phyloP scores from a whole-genome alignment of 2,329 filamentous ascomycete genomes.

The Juglanconis oblonga region DNA sequence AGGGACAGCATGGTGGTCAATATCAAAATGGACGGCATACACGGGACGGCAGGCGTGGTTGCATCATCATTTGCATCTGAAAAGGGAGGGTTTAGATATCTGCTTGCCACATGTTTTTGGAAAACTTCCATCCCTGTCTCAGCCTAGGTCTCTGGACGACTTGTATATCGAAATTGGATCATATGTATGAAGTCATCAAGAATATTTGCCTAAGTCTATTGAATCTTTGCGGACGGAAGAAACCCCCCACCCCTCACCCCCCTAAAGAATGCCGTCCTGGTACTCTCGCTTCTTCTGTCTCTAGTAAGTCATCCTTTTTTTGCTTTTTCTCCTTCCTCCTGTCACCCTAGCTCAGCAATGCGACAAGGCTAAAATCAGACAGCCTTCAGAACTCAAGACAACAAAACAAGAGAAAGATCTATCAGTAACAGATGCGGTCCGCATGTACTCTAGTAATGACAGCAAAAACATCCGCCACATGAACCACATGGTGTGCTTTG shows the following conservation, averaged over 20 bases:
- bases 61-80: not conserved
- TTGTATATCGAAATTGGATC: too few species aligned
- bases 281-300: too few species aligned
- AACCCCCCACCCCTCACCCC: too few species aligned
- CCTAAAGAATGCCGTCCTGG: too few species aligned
- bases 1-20: not conserved
- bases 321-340: too few species aligned
- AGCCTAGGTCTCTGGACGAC: too few species aligned
- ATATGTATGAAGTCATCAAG: too few species aligned
- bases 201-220: too few species aligned
- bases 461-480: slow-evolving; percentile 1
- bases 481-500: not conserved
- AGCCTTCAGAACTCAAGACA: not conserved
- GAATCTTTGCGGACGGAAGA: too few species aligned
- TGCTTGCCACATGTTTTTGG: not conserved
- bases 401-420: not conserved
- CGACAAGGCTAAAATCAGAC: not conserved
- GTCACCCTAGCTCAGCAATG: too few species aligned
- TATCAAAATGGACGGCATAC: not conserved
- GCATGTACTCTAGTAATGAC: not conserved
- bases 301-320: too few species aligned
- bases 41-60: not conserved
- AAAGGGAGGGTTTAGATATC: not conserved
- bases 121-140: too few species aligned
- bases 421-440: slow-evolving; percentile 7